Evolutionary conservation across 2,329 filamentous ascomycete species (phyloP).

Genomic region (Beauveria scarabaeidicola): DNA sequence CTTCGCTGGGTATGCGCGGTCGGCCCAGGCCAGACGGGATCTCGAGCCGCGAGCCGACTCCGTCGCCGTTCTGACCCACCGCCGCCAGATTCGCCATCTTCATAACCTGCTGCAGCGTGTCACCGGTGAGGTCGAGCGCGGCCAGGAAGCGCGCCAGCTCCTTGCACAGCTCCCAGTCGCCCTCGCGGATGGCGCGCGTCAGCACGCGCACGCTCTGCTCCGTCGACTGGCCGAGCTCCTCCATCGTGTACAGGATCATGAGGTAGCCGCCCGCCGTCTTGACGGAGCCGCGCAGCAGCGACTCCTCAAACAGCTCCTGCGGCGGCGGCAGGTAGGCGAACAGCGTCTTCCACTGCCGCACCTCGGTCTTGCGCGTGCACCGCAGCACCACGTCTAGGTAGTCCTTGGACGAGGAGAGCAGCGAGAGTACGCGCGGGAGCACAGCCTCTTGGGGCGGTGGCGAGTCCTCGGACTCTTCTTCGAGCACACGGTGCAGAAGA

Average conservation of each 20-base stretch:
- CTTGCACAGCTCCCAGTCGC: slow-evolving; percentile 92
- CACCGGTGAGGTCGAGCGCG: slow-evolving; percentile 79
- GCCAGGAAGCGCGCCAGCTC: slow-evolving; percentile 93
- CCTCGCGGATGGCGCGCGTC: slow-evolving; percentile 69
- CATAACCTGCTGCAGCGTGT: slow-evolving; percentile 66
- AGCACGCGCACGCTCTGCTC: slow-evolving; percentile 77
- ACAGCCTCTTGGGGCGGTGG: slow-evolving; percentile 56
- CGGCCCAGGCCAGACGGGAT: slow-evolving; percentile 22
- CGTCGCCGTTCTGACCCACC: slow-evolving; percentile 3
- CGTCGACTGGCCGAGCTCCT: slow-evolving; percentile 59
- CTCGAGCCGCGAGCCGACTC: slow-evolving; percentile 17
- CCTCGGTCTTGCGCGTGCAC: slow-evolving; percentile 94
- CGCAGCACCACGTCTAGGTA: slow-evolving; percentile 95
- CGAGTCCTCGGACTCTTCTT: slow-evolving; percentile 78
- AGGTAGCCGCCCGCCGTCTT: slow-evolving; percentile 96
- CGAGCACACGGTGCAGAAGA: slow-evolving; percentile 82
- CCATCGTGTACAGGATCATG: slow-evolving; percentile 81
- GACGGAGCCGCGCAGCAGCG: slow-evolving; percentile 70
- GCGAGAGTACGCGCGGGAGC: slow-evolving; percentile 53
- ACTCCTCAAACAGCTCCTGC: slow-evolving; percentile 88
- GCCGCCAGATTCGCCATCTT: slow-evolving; percentile 43
- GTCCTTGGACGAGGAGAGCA: slow-evolving; percentile 65
- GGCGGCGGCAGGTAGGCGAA: slow-evolving; percentile 88
- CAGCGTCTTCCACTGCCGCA: slow-evolving; percentile 87
- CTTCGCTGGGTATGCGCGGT: slow-evolving; percentile 27